Conservation (phyloP, 202 grass and related monocot species). For the Schoenoplectus tabernaemontani region DNA sequence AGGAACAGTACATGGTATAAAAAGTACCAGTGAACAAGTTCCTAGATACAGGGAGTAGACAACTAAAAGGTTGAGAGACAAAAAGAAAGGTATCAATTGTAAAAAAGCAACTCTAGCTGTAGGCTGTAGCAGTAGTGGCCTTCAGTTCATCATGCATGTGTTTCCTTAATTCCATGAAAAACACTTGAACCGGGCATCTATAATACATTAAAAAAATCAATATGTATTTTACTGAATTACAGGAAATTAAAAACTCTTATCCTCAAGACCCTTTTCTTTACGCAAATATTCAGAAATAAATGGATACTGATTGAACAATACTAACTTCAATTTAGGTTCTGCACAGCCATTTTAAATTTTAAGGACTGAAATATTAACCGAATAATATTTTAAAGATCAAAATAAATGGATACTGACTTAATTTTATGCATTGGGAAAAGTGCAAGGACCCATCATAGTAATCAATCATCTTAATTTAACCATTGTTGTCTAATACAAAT, state of each 20-base stretch:
- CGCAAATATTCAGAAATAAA: not conserved
- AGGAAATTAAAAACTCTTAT: not conserved
- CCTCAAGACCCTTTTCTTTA: not conserved
- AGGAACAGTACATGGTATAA: not conserved
- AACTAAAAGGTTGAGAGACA: slow-evolving; percentile 32
- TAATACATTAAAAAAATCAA: not conserved
- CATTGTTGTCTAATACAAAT: not conserved
- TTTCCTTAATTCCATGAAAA: not conserved
- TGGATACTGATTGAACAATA: not conserved
- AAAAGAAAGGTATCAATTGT: slow-evolving; percentile 6
- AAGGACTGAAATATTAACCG: not conserved
- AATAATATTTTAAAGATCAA: not conserved
- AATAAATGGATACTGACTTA: too few species aligned
- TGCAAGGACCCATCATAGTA: not conserved
- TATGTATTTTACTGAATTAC: not conserved
- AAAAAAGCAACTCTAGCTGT: slow-evolving; percentile 21
- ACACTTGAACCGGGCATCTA: not conserved
- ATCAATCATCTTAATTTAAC: not conserved
- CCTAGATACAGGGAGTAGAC: slow-evolving; percentile 54
- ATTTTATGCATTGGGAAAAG: not conserved
- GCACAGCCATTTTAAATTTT: not conserved
- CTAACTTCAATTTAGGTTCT: not conserved
- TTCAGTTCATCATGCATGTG: not conserved
- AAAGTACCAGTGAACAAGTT: slow-evolving; percentile 45
- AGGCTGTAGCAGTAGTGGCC: slow-evolving; percentile 25